Evolutionary conservation across 805 yeast species (phyloP).

Genomic region (Kodamaea restingae): DNA sequence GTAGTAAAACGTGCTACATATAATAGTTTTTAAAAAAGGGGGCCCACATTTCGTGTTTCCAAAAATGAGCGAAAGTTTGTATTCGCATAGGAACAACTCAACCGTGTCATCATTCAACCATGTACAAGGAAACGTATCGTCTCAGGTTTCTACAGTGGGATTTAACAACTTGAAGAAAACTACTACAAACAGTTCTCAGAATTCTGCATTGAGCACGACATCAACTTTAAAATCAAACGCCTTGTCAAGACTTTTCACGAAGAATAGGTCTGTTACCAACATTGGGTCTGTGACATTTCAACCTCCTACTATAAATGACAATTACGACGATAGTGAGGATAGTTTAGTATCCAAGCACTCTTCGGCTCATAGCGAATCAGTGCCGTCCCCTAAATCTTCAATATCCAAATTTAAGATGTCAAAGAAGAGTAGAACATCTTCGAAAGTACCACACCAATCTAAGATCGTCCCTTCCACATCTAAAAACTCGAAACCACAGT

Average conservation of each 20-base stretch:
- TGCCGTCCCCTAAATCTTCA: not conserved
- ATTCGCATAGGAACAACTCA: constrained; percentile 12
- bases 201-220: constrained; percentile 14
- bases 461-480: constrained; percentile 2
- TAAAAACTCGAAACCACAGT: constrained; percentile 19
- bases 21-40: not conserved
- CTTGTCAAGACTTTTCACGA: constrained; percentile 28
- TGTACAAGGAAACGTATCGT: constrained; percentile 6
- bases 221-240: constrained; percentile 26
- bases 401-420: constrained; percentile 10
- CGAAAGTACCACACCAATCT: constrained; percentile 1
- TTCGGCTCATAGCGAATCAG: constrained; percentile 1
- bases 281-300: constrained; percentile 6
- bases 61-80: constrained; percentile 6
- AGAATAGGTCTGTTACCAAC: constrained; percentile 22
- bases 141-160: constrained; percentile 15
- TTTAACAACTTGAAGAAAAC: constrained; percentile 32
- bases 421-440: constrained; percentile 9
- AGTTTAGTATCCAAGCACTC: constrained; percentile 1
- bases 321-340: constrained; percentile 10
- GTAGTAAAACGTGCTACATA: too few species aligned
- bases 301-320: constrained; percentile 9
- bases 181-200: constrained; percentile 24
- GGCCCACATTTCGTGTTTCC: not conserved
- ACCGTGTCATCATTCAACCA: constrained; percentile 8